Conservation (phyloP, 768 basidiomycete species). For the Amyloporia xantha region DNA sequence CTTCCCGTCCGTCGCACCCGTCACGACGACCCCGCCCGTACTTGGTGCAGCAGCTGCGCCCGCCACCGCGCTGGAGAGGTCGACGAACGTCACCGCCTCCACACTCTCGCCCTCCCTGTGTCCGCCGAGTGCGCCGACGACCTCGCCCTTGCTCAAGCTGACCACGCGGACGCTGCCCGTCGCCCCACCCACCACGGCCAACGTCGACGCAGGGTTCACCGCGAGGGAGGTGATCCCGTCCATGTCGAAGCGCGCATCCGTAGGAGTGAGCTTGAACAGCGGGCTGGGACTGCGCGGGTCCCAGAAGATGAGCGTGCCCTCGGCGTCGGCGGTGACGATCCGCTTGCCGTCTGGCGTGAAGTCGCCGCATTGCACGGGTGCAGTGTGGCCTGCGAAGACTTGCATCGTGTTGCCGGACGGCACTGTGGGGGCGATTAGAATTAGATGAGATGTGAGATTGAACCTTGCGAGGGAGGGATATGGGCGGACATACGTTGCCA, state of each 20-base stretch:
- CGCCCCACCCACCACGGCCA: conserved; percentile 88
- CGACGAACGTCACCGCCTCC: conserved; percentile 80
- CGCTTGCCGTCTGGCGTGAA: conserved; percentile 94
- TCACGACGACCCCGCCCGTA: conserved; percentile 59
- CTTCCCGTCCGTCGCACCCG: conserved; percentile 91
- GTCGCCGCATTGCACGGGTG: conserved; percentile 77
- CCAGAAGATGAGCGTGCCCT: conserved; percentile 83
- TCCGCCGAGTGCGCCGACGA: conserved; percentile 70
- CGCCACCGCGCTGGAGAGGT: conserved; percentile 52
- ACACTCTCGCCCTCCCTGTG: conserved; percentile 86
- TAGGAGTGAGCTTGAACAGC: conserved; percentile 69
- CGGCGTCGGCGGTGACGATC: conserved; percentile 80
- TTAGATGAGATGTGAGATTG: background rate
- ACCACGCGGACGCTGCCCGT: conserved; percentile 83
- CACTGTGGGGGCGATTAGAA: conserved; percentile 41
- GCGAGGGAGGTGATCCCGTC: conserved; percentile 84
- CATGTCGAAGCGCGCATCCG: conserved; percentile 69
- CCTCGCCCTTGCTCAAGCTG: conserved; percentile 80
- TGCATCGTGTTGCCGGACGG: conserved; percentile 95
- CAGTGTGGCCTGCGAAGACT: conserved; percentile 88
- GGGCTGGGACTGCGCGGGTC: conserved; percentile 78
- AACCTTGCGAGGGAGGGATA: background rate
- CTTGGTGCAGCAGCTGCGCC: conserved; percentile 43
- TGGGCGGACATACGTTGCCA: conserved; percentile 76
- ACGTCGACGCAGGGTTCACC: conserved; percentile 76